Evolutionary conservation across 371 early-diverging fungal genomes (phyloP).

Genomic region (Mortierella sp.): DNA sequence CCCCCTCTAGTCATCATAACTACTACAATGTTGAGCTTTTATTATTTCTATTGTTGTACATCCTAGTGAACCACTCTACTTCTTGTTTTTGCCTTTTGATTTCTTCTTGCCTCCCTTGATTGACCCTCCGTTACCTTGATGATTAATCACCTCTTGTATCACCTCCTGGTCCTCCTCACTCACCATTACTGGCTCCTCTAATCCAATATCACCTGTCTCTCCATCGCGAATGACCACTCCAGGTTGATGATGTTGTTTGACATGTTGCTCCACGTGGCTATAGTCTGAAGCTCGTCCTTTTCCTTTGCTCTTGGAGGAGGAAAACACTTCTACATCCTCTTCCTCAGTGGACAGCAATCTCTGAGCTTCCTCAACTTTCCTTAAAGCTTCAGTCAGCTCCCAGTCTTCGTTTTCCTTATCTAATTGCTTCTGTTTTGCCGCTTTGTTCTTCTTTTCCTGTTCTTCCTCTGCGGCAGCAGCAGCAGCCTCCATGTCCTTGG

Average conservation of each 20-base stretch:
- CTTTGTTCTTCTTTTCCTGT: slow-evolving; percentile 3
- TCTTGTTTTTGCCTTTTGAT: slow-evolving; percentile 25
- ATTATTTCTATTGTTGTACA: slow-evolving; percentile 5
- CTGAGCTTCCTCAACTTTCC: slow-evolving; percentile 44
- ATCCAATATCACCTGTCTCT: not conserved
- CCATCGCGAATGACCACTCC: not conserved
- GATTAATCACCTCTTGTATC: slow-evolving; percentile 8
- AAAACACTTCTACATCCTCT: not conserved
- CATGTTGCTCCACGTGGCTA: slow-evolving; percentile 19
- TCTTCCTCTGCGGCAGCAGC: slow-evolving; percentile 36
- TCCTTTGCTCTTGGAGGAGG: slow-evolving; percentile 38
- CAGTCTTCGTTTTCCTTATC: slow-evolving; percentile 10
- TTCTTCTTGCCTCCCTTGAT: slow-evolving; percentile 13
- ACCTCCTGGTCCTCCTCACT: slow-evolving; percentile 26
- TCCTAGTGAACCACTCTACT: slow-evolving; percentile 11
- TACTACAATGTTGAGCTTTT: not conserved
- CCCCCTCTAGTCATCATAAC: no score
- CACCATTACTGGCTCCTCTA: slow-evolving; percentile 34
- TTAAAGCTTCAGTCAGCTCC: slow-evolving; percentile 18
- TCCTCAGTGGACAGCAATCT: slow-evolving; percentile 8
- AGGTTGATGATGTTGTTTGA: not conserved
- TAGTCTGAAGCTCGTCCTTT: slow-evolving; percentile 45
- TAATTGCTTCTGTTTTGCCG: not conserved
- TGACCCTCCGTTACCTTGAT: slow-evolving; percentile 1
- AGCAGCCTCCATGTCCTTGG: slow-evolving; percentile 37